A percentile compares a stretch with the other conserved stretches of the same genome.
Evolutionary conservation across 805 yeast species (phyloP).

Genomic region (Teunomyces panamensis): DNA sequence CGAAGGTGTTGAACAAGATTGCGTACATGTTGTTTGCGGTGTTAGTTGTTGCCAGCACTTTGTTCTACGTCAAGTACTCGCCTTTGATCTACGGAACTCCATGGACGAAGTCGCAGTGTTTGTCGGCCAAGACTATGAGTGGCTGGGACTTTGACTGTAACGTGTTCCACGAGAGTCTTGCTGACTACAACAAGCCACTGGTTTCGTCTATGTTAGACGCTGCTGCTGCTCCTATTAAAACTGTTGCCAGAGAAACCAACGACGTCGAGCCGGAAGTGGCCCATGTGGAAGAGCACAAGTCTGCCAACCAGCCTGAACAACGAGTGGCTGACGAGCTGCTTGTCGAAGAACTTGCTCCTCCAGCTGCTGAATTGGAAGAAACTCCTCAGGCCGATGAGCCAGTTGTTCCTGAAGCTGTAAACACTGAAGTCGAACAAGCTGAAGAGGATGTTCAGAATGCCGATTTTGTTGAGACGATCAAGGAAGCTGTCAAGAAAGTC

Average conservation of each 20-base stretch:
- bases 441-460: constrained; percentile 5
- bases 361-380: constrained; percentile 13
- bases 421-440: not conserved
- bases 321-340: not conserved
- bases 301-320: not conserved
- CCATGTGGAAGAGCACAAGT: constrained; percentile 4
- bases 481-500: constrained; percentile 5
- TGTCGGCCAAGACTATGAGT: constrained; percentile 51
- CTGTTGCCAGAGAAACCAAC: constrained; percentile 26
- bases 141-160: constrained; percentile 91
- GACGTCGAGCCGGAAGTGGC: constrained; percentile 5
- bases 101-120: constrained; percentile 76
- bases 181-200: constrained; percentile 19
- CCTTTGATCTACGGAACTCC: constrained; percentile 75
- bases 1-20: constrained; percentile 39
- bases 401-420: constrained; percentile 2
- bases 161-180: constrained; percentile 40
- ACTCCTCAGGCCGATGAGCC: constrained; percentile 7
- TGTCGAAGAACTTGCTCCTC: constrained; percentile 9
- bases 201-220: constrained; percentile 6
- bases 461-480: constrained; percentile 3
- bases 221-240: constrained; percentile 15
- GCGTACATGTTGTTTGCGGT: constrained; percentile 45
- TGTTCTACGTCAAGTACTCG: constrained; percentile 58
- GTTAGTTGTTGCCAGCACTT: constrained; percentile 49